A percentile compares a stretch with the other conserved stretches of the same genome.
Conservation (phyloP, 163 green algal genomes). For the Volvox carteri region DNA sequence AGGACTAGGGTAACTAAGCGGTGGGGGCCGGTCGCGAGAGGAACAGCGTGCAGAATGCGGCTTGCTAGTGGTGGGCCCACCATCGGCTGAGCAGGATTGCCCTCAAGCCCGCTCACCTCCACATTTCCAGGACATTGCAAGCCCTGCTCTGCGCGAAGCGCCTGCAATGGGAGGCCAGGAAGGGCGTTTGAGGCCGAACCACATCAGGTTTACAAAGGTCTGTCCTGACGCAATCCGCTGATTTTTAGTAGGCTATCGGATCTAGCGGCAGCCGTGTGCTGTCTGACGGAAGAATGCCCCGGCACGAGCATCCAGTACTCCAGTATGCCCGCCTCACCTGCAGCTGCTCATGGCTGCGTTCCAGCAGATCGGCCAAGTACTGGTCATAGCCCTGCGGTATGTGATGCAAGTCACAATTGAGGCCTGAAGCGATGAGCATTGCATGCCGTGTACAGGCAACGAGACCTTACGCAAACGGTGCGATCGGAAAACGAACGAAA, state of each 20-base stretch:
- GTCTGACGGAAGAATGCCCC: no score
- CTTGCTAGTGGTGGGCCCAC: no score
- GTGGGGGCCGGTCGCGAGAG: no score
- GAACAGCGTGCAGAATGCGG: no score
- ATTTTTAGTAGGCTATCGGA: no score
- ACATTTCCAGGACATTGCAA: slow-evolving; percentile 51
- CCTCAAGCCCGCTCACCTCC: slow-evolving; percentile 8
- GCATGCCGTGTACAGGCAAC: not conserved
- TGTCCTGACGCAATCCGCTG: no score
- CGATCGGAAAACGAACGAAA: not conserved
- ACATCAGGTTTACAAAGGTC: no score
- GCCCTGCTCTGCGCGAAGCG: slow-evolving; percentile 45
- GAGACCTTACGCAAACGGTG: not conserved
- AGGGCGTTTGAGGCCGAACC: no score
- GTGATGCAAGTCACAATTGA: not conserved
- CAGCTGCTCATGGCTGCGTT: slow-evolving; percentile 45
- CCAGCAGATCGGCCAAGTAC: slow-evolving; percentile 57
- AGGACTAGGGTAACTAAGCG: no score
- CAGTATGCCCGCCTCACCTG: slow-evolving; percentile 34
- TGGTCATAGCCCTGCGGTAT: slow-evolving; percentile 57
- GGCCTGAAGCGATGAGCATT: not conserved
- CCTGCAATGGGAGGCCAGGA: not conserved
- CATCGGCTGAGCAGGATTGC: not conserved
- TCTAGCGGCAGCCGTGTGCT: no score
- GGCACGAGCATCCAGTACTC: not conserved